phyloP scores from a whole-genome alignment of 805 yeast species.

The Danielia oregonensis region DNA sequence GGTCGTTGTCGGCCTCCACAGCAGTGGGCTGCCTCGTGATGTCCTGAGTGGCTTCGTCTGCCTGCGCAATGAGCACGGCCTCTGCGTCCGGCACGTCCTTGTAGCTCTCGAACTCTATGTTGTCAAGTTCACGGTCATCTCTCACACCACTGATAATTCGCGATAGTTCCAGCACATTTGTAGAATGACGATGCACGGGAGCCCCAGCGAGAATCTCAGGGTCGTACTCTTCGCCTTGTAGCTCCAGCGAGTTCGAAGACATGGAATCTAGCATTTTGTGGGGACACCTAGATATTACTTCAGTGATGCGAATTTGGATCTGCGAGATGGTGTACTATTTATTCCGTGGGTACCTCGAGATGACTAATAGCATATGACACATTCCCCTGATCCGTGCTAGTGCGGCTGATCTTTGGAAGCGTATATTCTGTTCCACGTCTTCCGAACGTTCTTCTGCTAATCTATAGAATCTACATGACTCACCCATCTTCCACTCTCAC shows the following conservation, averaged over 20 bases:
- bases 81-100: slow-evolving; percentile 11
- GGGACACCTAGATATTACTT: too few relatives aligned
- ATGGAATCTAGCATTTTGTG: too few relatives aligned
- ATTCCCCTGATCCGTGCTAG: too few relatives aligned
- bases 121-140: slow-evolving; percentile 15
- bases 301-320: too few relatives aligned
- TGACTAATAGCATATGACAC: too few relatives aligned
- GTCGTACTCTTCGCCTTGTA: background rate
- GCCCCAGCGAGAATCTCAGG: background rate
- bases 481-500: too few relatives aligned
- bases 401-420: too few relatives aligned
- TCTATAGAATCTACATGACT: too few relatives aligned
- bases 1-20: slow-evolving; percentile 5
- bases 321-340: too few relatives aligned
- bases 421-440: too few relatives aligned
- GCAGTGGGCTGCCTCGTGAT: background rate
- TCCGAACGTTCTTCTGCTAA: too few relatives aligned
- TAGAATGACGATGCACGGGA: background rate
- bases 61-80: slow-evolving; percentile 8
- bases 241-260: background rate
- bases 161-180: slow-evolving; percentile 12
- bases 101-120: slow-evolving; percentile 10
- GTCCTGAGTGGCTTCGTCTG: background rate
- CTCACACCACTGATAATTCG: slow-evolving; percentile 13
- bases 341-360: too few relatives aligned